Evolutionary conservation across 768 basidiomycete species (phyloP).

Genomic region (Solioccasus polychromus): DNA sequence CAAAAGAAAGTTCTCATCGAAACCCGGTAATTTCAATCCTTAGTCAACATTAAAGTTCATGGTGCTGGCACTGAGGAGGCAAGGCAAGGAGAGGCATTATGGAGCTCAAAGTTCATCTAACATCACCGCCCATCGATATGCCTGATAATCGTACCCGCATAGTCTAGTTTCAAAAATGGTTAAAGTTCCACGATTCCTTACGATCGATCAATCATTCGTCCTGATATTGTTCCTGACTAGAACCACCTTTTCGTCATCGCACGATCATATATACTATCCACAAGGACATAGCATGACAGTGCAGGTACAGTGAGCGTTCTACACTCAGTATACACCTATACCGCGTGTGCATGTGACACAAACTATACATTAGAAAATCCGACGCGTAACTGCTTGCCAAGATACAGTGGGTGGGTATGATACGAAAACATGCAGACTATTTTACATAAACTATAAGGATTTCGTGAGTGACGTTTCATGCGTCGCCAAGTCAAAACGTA

Average conservation of each 20-base stretch:
- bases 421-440: neutral
- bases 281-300: neutral
- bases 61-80: constrained; percentile 48
- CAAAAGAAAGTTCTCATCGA: too few relatives aligned
- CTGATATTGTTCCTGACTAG: too few relatives aligned
- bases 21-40: too few relatives aligned
- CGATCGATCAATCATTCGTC: constrained; percentile 10
- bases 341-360: neutral
- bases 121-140: neutral
- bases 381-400: neutral
- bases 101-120: constrained; percentile 53
- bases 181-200: too few relatives aligned
- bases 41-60: constrained; percentile 48
- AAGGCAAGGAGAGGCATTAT: constrained; percentile 47
- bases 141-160: neutral
- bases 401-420: constrained; percentile 1
- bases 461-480: constrained; percentile 9
- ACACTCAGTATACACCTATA: constrained; percentile 9
- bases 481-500: constrained; percentile 19
- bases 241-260: too few relatives aligned
- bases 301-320: constrained; percentile 10
- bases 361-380: neutral
- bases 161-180: neutral
- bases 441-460: constrained; percentile 24
- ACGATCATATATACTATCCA: neutral